Evolutionary conservation across 768 basidiomycete species (phyloP), one percentile per base, ranked within the genome.

Genomic region (Termitomyces eurrhizus): DNA sequence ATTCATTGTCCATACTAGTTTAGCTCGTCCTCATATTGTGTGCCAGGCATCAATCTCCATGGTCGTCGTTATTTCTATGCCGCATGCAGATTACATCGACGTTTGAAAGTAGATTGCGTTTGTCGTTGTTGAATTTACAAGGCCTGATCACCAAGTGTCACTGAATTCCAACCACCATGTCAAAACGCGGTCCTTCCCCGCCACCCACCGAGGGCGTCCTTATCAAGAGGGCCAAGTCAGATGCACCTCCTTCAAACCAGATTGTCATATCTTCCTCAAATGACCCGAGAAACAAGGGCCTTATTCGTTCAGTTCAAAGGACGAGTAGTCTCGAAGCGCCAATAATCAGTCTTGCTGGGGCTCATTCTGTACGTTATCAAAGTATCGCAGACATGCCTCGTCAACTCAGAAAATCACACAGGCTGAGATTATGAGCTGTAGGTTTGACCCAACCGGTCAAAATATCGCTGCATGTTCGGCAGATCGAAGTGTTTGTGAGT

Each of bases 271-370:
- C 92, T 0, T 88, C 88, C 2, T 81, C 84, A 0, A 82, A 83
- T 57, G 86, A 92, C 68, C 87, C 89, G 62, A 80, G 85, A 55
- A 83, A 81, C 72, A 91, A 92, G 70, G 91, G 87, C 24, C 84
- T 95, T 56, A 80, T 96, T 62, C 82, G 95, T 64, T 89, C 84
- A 26, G 84, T 98, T 32, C 90, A 92, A 72, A 82, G 97, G 50
- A 99, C 97, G n/a, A 94, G 92, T 74, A 88, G 83, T 65, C 82
- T 98, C 44, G 89, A 93, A 66, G 94, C 95, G 46, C 97, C 97
- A 33, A 98, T 99, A 68, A 86, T 98, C 68, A 91, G 90, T 67
- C 78, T 99, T 63, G 81, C 86, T 16, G 92, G 96, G 2, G 88
- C 94, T 5, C 94, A 97, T 75, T 82, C 86, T 52, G 92, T 95